Evolutionary conservation across 306 rosid genomes (phyloP).

Genomic region (Hippophae tibetana): DNA sequence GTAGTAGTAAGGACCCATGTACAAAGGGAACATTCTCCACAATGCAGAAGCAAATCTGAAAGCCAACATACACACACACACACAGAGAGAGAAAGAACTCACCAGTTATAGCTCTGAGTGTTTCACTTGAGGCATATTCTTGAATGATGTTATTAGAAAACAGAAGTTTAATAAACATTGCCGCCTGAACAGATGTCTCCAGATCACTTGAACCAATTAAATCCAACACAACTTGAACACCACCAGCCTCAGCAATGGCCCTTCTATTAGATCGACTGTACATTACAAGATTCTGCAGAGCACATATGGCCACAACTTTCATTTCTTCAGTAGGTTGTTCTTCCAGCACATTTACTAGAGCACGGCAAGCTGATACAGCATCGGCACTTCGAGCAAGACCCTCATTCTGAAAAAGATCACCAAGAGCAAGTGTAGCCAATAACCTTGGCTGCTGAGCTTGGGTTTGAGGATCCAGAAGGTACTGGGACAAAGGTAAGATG

Average conservation of each 20-base stretch:
- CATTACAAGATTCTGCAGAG: slow-evolving; percentile 97
- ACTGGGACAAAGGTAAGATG: slow-evolving; percentile 83
- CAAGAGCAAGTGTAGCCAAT: slow-evolving; percentile 94
- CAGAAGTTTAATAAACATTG: slow-evolving; percentile 90
- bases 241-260: slow-evolving; percentile 99
- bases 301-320: slow-evolving; percentile 98
- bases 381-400: slow-evolving; percentile 86
- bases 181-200: slow-evolving; percentile 93
- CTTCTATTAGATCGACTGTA: slow-evolving; percentile 88
- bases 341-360: slow-evolving; percentile 94
- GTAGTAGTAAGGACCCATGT: no score
- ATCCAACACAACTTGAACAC: slow-evolving; percentile 96
- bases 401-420: slow-evolving; percentile 94
- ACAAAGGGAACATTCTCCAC: no score
- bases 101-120: slow-evolving; percentile 95
- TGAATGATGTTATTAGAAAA: slow-evolving; percentile 96
- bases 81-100: slow-evolving; percentile 28
- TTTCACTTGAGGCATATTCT: slow-evolving; percentile 98
- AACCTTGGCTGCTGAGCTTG: slow-evolving; percentile 97
- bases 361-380: slow-evolving; percentile 98
- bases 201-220: slow-evolving; percentile 90
- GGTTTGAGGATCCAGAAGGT: slow-evolving; percentile 96
- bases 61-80: slow-evolving; percentile 8
- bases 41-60: not conserved
- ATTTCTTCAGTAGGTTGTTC: slow-evolving; percentile 99